A percentile compares a stretch with the other conserved stretches of the same genome.
phyloP scores from a whole-genome alignment of 441 rosid species.

The Populus trichocarpa region DNA sequence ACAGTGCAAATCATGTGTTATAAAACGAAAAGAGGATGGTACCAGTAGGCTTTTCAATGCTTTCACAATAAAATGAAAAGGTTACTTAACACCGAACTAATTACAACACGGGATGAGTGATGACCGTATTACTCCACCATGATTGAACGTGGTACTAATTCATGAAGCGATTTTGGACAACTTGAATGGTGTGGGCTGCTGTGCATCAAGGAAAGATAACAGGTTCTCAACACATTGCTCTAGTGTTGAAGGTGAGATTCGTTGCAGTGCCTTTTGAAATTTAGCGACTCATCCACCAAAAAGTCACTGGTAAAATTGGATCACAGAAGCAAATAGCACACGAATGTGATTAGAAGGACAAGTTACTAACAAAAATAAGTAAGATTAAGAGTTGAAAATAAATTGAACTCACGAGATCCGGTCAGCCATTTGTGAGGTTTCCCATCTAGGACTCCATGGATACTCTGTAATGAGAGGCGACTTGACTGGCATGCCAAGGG shows the following conservation, averaged over 20 bases:
- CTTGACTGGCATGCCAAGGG: constrained; percentile 53
- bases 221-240: constrained; percentile 3
- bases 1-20: too few species aligned
- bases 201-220: neutral
- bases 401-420: constrained; percentile 56
- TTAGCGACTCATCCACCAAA: constrained; percentile 60
- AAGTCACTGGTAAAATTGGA: constrained; percentile 48
- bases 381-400: neutral
- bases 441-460: constrained; percentile 99
- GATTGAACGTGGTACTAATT: neutral
- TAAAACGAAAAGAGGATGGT: neutral
- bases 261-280: constrained; percentile 74
- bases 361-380: neutral
- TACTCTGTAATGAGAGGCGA: constrained; percentile 58
- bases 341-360: neutral
- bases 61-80: neutral
- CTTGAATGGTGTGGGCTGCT: neutral
- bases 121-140: neutral
- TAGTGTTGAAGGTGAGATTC: constrained; percentile 63
- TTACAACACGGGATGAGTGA: neutral
- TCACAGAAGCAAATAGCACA: neutral
- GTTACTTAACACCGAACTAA: neutral
- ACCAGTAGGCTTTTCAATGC: neutral
- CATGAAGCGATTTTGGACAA: neutral
- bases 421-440: constrained; percentile 70